phyloP scores from a whole-genome alignment of 2,329 filamentous ascomycete genomes.

The Lithohypha guttulata region DNA sequence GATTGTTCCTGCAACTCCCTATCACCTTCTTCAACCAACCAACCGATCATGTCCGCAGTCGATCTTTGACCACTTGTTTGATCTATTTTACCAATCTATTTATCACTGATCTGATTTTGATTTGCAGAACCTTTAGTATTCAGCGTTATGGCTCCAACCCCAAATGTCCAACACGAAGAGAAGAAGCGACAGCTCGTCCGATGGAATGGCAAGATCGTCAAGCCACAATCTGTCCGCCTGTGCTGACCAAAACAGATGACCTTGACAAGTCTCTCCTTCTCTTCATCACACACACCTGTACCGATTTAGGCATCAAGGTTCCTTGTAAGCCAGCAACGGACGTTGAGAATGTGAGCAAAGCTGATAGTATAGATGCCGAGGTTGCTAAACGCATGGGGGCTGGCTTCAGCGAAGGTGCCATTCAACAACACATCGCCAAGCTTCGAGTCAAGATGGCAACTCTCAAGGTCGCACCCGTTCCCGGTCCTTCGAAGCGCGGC shows the following conservation, averaged over 20 bases:
- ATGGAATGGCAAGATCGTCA: constrained; percentile 34
- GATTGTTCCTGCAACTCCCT: too few relatives aligned
- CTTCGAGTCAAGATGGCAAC: constrained; percentile 28
- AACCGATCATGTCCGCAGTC: not conserved
- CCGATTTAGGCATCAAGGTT: constrained; percentile 28
- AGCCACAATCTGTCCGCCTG: not conserved
- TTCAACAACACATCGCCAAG: constrained; percentile 38
- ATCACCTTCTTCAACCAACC: too few relatives aligned
- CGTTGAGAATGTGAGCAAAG: not conserved
- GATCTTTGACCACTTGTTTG: not conserved
- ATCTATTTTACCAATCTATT: not conserved
- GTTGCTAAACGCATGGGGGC: constrained; percentile 31
- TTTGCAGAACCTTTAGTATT: too few relatives aligned
- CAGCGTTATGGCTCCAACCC: too few relatives aligned
- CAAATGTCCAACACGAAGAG: too few relatives aligned
- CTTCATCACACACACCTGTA: constrained; percentile 33
- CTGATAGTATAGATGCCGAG: constrained; percentile 20
- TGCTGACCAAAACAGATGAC: constrained; percentile 28
- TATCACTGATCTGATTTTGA: not conserved
- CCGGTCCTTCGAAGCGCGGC: constrained; percentile 31
- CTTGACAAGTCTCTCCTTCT: constrained; percentile 35
- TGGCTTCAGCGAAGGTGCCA: constrained; percentile 34
- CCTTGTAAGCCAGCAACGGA: constrained; percentile 28
- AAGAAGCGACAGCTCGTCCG: constrained; percentile 26
- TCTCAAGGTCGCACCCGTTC: constrained; percentile 24